Evolutionary conservation across 2,329 filamentous ascomycete genomes (phyloP).

Genomic region (Sclerotinia spermophila): DNA sequence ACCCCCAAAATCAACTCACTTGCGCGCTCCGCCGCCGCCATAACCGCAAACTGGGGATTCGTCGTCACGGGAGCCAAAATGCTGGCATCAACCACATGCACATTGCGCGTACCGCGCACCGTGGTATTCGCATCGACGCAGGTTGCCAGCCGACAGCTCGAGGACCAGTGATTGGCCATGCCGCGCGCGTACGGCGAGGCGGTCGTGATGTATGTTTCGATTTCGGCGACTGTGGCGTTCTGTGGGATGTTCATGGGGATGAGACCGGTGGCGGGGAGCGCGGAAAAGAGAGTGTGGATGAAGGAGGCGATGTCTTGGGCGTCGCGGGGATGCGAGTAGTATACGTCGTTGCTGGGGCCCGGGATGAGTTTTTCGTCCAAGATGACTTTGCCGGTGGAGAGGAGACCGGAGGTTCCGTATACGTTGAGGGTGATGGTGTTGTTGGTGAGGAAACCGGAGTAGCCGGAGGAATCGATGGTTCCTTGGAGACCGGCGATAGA

Average conservation of each 20-base stretch:
- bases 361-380: slow-evolving; percentile 45
- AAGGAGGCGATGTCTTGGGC: slow-evolving; percentile 48
- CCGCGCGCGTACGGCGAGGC: slow-evolving; percentile 46
- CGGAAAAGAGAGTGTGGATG: slow-evolving; percentile 48
- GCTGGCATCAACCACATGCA: slow-evolving; percentile 50
- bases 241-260: slow-evolving; percentile 48
- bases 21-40: slow-evolving; percentile 51
- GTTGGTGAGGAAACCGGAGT: slow-evolving; percentile 39
- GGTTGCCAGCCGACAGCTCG: slow-evolving; percentile 47
- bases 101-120: slow-evolving; percentile 48
- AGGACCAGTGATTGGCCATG: slow-evolving; percentile 52
- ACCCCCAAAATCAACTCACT: slow-evolving; percentile 45
- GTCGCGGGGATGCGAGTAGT: slow-evolving; percentile 48
- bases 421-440: slow-evolving; percentile 54
- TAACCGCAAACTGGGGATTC: slow-evolving; percentile 53
- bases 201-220: slow-evolving; percentile 49
- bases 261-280: slow-evolving; percentile 42
- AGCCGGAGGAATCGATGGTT: slow-evolving; percentile 49
- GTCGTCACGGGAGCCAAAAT: slow-evolving; percentile 50
- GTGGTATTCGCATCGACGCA: slow-evolving; percentile 48
- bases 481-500: slow-evolving; percentile 47
- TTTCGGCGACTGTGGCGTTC: slow-evolving; percentile 46
- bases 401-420: slow-evolving; percentile 53
- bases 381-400: slow-evolving; percentile 46
- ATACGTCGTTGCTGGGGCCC: slow-evolving; percentile 42